phyloP scores from a whole-genome alignment of 805 yeast genomes.

The Clavispora santaluciae region DNA sequence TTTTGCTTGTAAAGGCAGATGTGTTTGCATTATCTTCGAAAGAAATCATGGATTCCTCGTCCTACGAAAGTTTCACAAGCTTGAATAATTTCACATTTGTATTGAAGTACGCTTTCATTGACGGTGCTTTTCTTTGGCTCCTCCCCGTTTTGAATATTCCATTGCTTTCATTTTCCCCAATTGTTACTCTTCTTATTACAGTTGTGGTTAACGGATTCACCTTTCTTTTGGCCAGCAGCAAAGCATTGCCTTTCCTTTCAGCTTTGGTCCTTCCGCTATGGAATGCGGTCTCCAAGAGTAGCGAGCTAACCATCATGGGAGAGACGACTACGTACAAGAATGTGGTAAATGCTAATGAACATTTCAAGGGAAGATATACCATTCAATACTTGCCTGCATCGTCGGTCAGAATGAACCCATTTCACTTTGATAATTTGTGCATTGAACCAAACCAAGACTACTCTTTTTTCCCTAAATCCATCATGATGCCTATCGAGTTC shows the following conservation, averaged over 20 bases:
- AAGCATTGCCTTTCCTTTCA: slow-evolving; percentile 44
- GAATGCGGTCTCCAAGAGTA: slow-evolving; percentile 37
- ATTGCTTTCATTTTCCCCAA: slow-evolving; percentile 58
- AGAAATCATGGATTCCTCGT: background rate
- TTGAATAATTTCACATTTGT: slow-evolving; percentile 54
- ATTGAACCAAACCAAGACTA: slow-evolving; percentile 27
- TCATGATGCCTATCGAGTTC: slow-evolving; percentile 64
- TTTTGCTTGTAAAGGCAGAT: slow-evolving; percentile 52
- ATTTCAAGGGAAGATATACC: slow-evolving; percentile 81
- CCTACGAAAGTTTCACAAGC: slow-evolving; percentile 22
- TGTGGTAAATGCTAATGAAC: slow-evolving; percentile 46
- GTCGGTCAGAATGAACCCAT: slow-evolving; percentile 78
- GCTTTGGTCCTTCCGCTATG: slow-evolving; percentile 35
- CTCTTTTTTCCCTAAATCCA: slow-evolving; percentile 16
- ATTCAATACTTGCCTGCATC: slow-evolving; percentile 89
- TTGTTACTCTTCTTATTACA: slow-evolving; percentile 49
- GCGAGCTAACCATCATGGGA: slow-evolving; percentile 51
- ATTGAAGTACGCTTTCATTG: slow-evolving; percentile 67
- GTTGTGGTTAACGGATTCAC: slow-evolving; percentile 45
- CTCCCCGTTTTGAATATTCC: slow-evolving; percentile 76
- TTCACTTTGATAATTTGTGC: slow-evolving; percentile 57
- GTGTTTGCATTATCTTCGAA: slow-evolving; percentile 4
- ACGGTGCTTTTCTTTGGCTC: slow-evolving; percentile 64
- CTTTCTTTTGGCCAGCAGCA: slow-evolving; percentile 48
- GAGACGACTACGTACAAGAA: slow-evolving; percentile 35